phyloP scores from a whole-genome alignment of 805 yeast genomes.

The Lipomyces kockii region DNA sequence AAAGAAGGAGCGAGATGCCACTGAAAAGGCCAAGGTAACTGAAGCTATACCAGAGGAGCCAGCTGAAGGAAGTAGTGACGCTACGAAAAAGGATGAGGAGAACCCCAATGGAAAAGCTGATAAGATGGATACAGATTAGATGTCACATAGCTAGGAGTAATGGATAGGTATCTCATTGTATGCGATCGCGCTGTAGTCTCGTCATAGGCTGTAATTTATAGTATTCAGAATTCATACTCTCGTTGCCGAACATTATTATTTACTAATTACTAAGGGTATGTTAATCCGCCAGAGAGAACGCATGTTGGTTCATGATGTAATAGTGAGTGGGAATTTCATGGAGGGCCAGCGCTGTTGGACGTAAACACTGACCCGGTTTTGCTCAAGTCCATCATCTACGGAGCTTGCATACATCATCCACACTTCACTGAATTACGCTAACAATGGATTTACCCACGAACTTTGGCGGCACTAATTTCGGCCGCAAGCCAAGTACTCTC shows the following conservation, averaged over 20 bases:
- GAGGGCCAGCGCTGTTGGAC: not conserved
- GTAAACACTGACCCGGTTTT: not conserved
- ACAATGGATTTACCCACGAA: not conserved
- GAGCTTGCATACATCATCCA: not conserved
- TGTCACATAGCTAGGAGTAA: not conserved
- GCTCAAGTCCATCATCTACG: not conserved
- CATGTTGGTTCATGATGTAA: no score
- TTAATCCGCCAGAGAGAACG: not conserved
- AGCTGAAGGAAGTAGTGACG: slow-evolving; percentile 15
- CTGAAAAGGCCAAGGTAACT: slow-evolving; percentile 17
- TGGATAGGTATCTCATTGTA: not conserved
- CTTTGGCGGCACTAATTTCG: not conserved
- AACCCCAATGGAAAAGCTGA: slow-evolving; percentile 22
- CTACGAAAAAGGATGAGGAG: slow-evolving; percentile 7
- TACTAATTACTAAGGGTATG: not conserved
- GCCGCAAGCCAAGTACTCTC: not conserved
- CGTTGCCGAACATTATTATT: not conserved
- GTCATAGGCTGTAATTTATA: not conserved
- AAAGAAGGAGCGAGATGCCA: slow-evolving; percentile 25
- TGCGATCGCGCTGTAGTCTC: not conserved
- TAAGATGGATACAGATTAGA: slow-evolving; percentile 35
- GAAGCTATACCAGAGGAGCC: slow-evolving; percentile 33
- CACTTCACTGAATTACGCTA: not conserved
- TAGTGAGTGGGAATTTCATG: not conserved
- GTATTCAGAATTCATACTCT: not conserved